A percentile compares a stretch with the other conserved stretches of the same genome.
Evolutionary conservation across 768 basidiomycete species (phyloP).

Genomic region (Mycena polygramma): DNA sequence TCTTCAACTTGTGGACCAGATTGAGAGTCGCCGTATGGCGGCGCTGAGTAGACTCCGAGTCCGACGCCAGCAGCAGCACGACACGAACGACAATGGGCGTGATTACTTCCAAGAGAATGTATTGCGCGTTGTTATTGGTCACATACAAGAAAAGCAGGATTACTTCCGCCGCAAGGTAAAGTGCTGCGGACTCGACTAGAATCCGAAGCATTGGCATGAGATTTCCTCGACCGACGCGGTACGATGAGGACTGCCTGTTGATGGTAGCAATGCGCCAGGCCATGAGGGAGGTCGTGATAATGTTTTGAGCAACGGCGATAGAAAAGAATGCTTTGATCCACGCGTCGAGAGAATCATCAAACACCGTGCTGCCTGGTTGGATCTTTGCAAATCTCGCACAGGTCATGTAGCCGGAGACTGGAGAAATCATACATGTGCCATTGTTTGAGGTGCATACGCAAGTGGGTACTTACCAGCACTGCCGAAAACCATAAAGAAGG

Average conservation of each 20-base stretch:
- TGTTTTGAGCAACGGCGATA: slow-evolving; percentile 41
- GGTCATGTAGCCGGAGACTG: slow-evolving; percentile 37
- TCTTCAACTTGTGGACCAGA: too few species aligned
- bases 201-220: slow-evolving; percentile 39
- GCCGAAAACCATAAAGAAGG: slow-evolving; percentile 35
- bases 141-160: slow-evolving; percentile 38
- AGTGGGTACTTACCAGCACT: slow-evolving; percentile 20
- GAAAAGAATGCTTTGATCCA: slow-evolving; percentile 41
- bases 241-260: slow-evolving; percentile 21
- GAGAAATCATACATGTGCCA: background rate
- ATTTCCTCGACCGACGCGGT: slow-evolving; percentile 24
- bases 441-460: background rate
- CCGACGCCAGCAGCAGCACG: too few species aligned
- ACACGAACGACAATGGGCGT: slow-evolving; percentile 33
- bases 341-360: slow-evolving; percentile 34
- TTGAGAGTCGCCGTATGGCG: too few species aligned
- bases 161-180: slow-evolving; percentile 33
- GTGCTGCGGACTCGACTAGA: slow-evolving; percentile 40
- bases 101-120: slow-evolving; percentile 35
- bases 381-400: slow-evolving; percentile 33
- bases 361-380: slow-evolving; percentile 27
- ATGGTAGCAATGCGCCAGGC: slow-evolving; percentile 40
- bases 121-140: slow-evolving; percentile 38
- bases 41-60: too few species aligned
- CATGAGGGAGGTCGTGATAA: slow-evolving; percentile 41